Evolutionary conservation across 2,329 filamentous ascomycete species (phyloP).

Genomic region (Harringtonia aguacate): DNA sequence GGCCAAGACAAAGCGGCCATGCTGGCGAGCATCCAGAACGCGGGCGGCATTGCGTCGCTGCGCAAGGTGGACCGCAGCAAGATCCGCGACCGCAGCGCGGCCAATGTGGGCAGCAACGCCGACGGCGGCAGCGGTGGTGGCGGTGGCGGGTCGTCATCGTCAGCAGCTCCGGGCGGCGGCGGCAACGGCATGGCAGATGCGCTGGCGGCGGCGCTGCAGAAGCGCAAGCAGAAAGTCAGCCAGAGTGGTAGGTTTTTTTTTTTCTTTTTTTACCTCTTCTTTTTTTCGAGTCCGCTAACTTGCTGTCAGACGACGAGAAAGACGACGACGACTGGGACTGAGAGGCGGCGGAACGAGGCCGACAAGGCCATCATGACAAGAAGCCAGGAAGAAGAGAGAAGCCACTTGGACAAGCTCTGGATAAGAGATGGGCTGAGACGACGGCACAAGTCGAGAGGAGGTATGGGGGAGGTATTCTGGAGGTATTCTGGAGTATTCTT

Average conservation of each 20-base stretch:
- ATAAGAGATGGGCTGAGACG: too few species aligned
- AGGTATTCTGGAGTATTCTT: too few species aligned
- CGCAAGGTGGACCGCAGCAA: slow-evolving; percentile 64
- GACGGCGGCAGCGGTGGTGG: slow-evolving; percentile 40
- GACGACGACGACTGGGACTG: slow-evolving; percentile 6
- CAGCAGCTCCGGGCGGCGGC: slow-evolving; percentile 35
- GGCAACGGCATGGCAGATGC: slow-evolving; percentile 62
- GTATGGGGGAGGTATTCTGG: too few species aligned
- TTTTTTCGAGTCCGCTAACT: neutral
- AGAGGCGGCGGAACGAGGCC: neutral
- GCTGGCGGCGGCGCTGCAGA: slow-evolving; percentile 67
- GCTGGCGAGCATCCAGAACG: slow-evolving; percentile 61
- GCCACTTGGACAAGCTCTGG: too few species aligned
- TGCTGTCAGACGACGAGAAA: slow-evolving; percentile 1
- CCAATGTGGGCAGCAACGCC: slow-evolving; percentile 39
- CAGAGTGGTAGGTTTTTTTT: slow-evolving; percentile 68
- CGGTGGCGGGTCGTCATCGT: slow-evolving; percentile 41
- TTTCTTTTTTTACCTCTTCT: neutral
- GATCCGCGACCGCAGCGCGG: slow-evolving; percentile 62
- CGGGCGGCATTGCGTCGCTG: slow-evolving; percentile 54
- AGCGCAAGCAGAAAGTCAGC: slow-evolving; percentile 88
- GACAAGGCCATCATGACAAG: neutral
- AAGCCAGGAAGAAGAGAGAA: neutral
- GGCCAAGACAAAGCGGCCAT: slow-evolving; percentile 46
- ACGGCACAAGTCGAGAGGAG: too few species aligned